phyloP scores from a whole-genome alignment of 2,329 filamentous ascomycete species.

The Arthrobotrys entomopaga region DNA sequence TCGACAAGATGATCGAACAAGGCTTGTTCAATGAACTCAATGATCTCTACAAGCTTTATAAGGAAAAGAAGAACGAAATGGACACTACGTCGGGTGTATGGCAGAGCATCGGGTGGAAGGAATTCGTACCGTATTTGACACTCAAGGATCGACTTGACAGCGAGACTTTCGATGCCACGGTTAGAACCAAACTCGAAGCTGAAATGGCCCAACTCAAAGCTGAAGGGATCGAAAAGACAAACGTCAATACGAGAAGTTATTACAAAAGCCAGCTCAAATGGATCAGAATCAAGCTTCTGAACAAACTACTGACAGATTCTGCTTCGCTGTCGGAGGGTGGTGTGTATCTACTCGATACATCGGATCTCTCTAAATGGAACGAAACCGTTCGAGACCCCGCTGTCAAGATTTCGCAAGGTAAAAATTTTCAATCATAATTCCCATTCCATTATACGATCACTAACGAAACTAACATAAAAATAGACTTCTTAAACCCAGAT shows the following conservation, averaged over 20 bases:
- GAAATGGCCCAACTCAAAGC: slow-evolving; percentile 68
- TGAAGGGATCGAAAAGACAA: slow-evolving; percentile 77
- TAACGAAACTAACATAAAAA: slow-evolving; percentile 11
- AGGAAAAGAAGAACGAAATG: slow-evolving; percentile 65
- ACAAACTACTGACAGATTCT: slow-evolving; percentile 69
- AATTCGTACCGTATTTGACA: slow-evolving; percentile 78
- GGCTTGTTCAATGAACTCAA: slow-evolving; percentile 73
- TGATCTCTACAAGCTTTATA: slow-evolving; percentile 66
- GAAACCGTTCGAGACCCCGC: slow-evolving; percentile 74
- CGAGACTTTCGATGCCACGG: slow-evolving; percentile 54
- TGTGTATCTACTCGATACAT: slow-evolving; percentile 84
- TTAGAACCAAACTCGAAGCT: slow-evolving; percentile 61
- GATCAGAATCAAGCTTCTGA: slow-evolving; percentile 84
- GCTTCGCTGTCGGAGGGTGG: slow-evolving; percentile 66
- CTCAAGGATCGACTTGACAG: slow-evolving; percentile 60
- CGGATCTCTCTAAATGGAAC: slow-evolving; percentile 72
- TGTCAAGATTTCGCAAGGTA: slow-evolving; percentile 67
- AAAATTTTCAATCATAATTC: neutral
- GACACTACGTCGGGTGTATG: slow-evolving; percentile 88
- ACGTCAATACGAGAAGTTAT: slow-evolving; percentile 86
- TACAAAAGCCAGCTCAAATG: slow-evolving; percentile 84
- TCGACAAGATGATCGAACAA: slow-evolving; percentile 81
- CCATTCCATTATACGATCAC: neutral
- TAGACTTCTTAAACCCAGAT: slow-evolving; percentile 49
- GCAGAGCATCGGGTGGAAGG: slow-evolving; percentile 96